These are phyloP conservation scores for Leishmania braziliensis DNA, from an alignment of 208 protist species.

Conservation along the genomic window DNA sequence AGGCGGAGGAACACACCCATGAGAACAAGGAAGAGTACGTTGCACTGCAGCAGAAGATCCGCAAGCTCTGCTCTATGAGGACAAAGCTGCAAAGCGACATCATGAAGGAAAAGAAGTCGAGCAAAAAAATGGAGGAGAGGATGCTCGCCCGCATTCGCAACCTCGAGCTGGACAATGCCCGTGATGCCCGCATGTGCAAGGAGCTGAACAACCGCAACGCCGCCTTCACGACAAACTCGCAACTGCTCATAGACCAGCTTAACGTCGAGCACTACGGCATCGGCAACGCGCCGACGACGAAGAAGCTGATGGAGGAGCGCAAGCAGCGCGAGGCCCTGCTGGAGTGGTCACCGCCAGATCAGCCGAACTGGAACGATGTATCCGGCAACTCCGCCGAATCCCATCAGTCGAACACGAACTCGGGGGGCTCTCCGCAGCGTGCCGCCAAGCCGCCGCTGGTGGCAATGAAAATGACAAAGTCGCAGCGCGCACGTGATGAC, in stretches of 20 bases:
- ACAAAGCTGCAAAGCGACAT: conserved; percentile 70
- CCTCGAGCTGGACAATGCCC: conserved; percentile 57
- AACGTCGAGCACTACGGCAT: conserved; percentile 84
- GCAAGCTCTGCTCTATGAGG: conserved; percentile 61
- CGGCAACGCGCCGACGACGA: conserved; percentile 50
- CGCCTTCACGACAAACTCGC: conserved; percentile 62
- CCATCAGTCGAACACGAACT: conserved; percentile 30
- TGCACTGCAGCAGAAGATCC: conserved; percentile 52
- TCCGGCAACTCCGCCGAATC: conserved; percentile 14
- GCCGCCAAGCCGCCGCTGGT: conserved; percentile 38
- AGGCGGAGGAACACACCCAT: conserved; percentile 43
- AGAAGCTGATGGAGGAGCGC: conserved; percentile 63
- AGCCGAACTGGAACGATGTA: conserved; percentile 10
- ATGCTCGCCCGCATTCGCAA: conserved; percentile 43
- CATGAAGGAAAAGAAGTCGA: conserved; percentile 41
- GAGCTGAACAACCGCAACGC: conserved; percentile 78
- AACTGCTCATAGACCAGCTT: conserved; percentile 73
- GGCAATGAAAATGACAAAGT: conserved; percentile 38
- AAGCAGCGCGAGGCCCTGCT: conserved; percentile 43
- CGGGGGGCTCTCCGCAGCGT: conserved; percentile 24
- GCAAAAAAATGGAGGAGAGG: conserved; percentile 45
- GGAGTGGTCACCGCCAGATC: background rate
- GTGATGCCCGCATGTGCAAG: conserved; percentile 57
- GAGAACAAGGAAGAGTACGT: conserved; percentile 38
- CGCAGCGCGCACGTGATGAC: conserved; percentile 37